A percentile compares a stretch with the other conserved stretches of the same genome.
phyloP scores from a whole-genome alignment of 2,329 filamentous ascomycete genomes.

The Thielaviopsis punctulata region DNA sequence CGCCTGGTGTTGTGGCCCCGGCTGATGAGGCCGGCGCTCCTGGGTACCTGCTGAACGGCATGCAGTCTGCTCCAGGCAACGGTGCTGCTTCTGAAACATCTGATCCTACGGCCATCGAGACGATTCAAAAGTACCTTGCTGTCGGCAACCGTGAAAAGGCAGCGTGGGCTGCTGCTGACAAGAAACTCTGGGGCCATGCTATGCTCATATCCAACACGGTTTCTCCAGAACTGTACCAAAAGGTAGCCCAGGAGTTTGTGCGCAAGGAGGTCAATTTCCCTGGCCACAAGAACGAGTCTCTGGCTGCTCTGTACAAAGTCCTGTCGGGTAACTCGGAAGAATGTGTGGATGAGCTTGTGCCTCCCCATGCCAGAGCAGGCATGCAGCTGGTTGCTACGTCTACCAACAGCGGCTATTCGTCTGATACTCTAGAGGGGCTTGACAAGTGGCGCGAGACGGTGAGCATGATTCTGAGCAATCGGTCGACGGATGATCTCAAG shows the following conservation, averaged over 20 bases:
- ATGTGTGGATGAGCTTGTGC: conserved; percentile 87
- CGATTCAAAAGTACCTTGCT: conserved; percentile 56
- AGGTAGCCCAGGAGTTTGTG: conserved; percentile 89
- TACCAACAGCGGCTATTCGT: conserved; percentile 27
- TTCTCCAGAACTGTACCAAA: conserved; percentile 73
- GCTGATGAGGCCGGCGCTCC: neutral
- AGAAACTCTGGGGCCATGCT: conserved; percentile 88
- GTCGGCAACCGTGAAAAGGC: conserved; percentile 77
- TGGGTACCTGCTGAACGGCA: conserved; percentile 2
- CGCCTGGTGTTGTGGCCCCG: conserved; percentile 29
- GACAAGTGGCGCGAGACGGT: conserved; percentile 92
- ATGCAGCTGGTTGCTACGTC: conserved; percentile 78
- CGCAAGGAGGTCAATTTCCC: conserved; percentile 80
- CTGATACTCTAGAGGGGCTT: conserved; percentile 65
- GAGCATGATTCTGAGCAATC: conserved; percentile 70
- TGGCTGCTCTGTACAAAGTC: conserved; percentile 84
- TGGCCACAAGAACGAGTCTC: conserved; percentile 64
- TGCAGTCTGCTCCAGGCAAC: neutral
- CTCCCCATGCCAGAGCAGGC: conserved; percentile 77
- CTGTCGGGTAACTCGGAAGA: conserved; percentile 90
- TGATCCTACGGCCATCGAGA: conserved; percentile 51
- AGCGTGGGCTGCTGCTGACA: conserved; percentile 84
- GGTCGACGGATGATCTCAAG: conserved; percentile 52
- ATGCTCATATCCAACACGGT: conserved; percentile 69
- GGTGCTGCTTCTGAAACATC: conserved; percentile 38